Evolutionary conservation across 2,329 filamentous ascomycete genomes (phyloP).

Genomic region (Stenocarpella maydis): DNA sequence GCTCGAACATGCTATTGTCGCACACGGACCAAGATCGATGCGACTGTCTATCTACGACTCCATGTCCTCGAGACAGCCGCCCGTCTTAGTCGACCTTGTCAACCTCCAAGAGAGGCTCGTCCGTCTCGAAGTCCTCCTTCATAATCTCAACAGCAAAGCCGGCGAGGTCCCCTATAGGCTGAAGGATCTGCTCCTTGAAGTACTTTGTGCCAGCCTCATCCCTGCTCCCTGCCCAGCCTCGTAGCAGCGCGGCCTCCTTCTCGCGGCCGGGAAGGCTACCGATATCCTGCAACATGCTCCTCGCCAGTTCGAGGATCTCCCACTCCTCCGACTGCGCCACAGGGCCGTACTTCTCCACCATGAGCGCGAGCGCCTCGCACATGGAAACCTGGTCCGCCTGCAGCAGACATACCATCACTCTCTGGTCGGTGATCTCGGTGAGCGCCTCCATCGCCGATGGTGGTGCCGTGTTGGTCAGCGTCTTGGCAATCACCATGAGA

Average conservation of each 20-base stretch:
- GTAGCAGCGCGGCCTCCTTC: constrained; percentile 53
- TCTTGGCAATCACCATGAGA: constrained; percentile 59
- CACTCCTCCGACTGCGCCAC: constrained; percentile 55
- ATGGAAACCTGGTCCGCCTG: constrained; percentile 61
- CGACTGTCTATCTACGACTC: not conserved
- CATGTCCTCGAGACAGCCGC: not conserved
- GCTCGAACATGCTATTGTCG: not conserved
- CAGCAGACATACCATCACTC: constrained; percentile 44
- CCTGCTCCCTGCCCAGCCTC: constrained; percentile 53
- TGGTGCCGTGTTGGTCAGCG: constrained; percentile 59
- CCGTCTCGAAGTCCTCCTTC: constrained; percentile 47
- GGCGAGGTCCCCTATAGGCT: constrained; percentile 57
- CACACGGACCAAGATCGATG: not conserved
- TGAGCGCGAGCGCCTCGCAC: constrained; percentile 60
- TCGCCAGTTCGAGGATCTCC: constrained; percentile 54
- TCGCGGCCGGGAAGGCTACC: constrained; percentile 55
- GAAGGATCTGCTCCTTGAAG: constrained; percentile 58
- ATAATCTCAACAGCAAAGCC: constrained; percentile 55
- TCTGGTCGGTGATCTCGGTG: constrained; percentile 40
- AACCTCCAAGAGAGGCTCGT: constrained; percentile 24
- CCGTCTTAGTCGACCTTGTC: constrained; percentile 19
- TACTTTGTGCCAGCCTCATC: constrained; percentile 48
- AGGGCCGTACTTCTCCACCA: constrained; percentile 54
- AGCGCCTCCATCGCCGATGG: constrained; percentile 44
- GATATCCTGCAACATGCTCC: constrained; percentile 58